Evolutionary conservation across 2,329 filamentous ascomycete genomes (phyloP).

Genomic region (Beauveria brongniartii): DNA sequence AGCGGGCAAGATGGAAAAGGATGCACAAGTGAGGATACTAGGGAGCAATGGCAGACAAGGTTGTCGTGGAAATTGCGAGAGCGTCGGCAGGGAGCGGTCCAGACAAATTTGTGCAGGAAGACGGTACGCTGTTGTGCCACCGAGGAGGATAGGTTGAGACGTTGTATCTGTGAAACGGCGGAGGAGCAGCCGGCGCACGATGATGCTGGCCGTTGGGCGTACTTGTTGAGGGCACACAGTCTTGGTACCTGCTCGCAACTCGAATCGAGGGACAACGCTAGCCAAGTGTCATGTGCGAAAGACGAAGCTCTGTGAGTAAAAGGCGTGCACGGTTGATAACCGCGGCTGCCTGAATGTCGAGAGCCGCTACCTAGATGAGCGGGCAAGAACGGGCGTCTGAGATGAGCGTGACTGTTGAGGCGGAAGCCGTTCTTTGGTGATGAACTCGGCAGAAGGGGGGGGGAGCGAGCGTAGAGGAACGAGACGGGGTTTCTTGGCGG

Average conservation of each 20-base stretch:
- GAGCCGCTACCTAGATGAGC: not conserved
- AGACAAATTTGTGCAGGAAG: not conserved
- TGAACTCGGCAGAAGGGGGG: not conserved
- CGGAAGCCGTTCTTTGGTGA: not conserved
- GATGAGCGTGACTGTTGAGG: not conserved
- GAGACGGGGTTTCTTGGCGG: not conserved
- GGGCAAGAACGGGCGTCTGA: not conserved
- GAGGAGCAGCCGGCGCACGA: constrained; percentile 4
- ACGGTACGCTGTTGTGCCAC: not conserved
- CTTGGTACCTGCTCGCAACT: not conserved
- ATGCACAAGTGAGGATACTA: not conserved
- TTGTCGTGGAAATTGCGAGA: not conserved
- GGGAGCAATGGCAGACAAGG: not conserved
- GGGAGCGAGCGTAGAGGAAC: not conserved
- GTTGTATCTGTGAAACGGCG: constrained; percentile 1
- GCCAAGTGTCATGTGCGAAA: not conserved
- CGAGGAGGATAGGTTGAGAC: not conserved
- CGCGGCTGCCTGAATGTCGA: not conserved
- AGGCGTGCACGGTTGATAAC: constrained; percentile 2
- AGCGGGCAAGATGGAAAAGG: not conserved
- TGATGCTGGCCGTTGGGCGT: not conserved
- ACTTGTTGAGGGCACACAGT: not conserved
- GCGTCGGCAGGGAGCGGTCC: not conserved
- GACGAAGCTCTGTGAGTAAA: not conserved
- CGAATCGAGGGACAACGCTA: not conserved